These are phyloP conservation scores for Populus pruinosa DNA, from an alignment of 345 rosid genomes.

Conservation along the genomic window DNA sequence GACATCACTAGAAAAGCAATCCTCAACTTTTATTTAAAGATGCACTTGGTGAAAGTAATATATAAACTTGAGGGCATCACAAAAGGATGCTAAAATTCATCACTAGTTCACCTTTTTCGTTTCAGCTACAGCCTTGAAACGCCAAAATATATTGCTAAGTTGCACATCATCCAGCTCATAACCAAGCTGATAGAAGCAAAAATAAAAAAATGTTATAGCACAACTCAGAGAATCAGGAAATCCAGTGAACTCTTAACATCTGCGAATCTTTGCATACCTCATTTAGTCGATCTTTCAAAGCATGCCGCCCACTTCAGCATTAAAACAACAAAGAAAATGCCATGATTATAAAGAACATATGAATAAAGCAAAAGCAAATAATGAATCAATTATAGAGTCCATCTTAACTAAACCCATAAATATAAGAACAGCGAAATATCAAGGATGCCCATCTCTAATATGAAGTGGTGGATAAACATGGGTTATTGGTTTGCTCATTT, in stretches of 20 bases:
- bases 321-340: neutral
- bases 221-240: neutral
- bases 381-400: too few relatives aligned
- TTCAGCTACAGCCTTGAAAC: constrained; percentile 87
- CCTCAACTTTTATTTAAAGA: neutral
- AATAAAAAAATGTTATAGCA: constrained; percentile 16
- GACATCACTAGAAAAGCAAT: neutral
- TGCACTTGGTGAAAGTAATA: neutral
- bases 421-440: neutral
- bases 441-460: neutral
- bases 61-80: neutral
- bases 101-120: constrained; percentile 59
- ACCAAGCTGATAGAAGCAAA: constrained; percentile 60
- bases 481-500: neutral
- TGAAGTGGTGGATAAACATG: neutral
- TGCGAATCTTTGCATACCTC: constrained; percentile 49
- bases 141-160: constrained; percentile 74
- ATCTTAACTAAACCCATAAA: neutral
- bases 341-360: neutral
- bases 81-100: neutral
- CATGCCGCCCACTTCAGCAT: constrained; percentile 79
- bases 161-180: constrained; percentile 72
- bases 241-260: constrained; percentile 1
- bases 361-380: neutral
- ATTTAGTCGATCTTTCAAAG: constrained; percentile 62